Base-by-base conservation (phyloP, 805 yeast genomes). In the Cyberlindnera euphorbiiphila region DNA sequence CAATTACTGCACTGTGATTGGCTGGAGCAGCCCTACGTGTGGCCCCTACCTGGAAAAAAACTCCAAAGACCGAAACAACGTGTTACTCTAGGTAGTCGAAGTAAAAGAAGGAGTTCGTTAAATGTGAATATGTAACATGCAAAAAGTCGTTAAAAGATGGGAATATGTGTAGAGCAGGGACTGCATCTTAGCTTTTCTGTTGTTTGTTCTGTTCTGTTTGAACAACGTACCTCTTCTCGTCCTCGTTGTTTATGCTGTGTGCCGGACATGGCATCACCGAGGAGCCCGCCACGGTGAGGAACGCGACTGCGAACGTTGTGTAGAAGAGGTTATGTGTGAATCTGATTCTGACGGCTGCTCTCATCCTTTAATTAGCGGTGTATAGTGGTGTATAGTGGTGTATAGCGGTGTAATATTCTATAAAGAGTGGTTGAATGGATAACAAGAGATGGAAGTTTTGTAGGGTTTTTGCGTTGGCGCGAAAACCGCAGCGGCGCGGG, bases 271-370 rank as follows among this genome's bases (percentile, higher is more conserved):
- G 72, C 31, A 66, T 49, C 21, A 61, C 54, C 5, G 71, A 61
- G n/a, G 68, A 58, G 20, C 65, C 49, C 2, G 70, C 69, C 11
- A 67, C 72, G 3, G 69, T 63, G 16, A 63, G 53, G 32, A 77
- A 74, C 30, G 81, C 77, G n/a, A 76, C 71, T 9, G 80, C 76
- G 50, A 77, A 77, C 6, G 85, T 76, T 18, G 81, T 70, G 41
- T 72, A 62, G 60, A 76, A 78, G 42, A 78, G 51, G 32, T 72
- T 71, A 45, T 71, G 66, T 9, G 80, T 73, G 37, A 76, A 60
- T 49, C 62, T 66, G 49, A 67, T 71, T 54, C 80, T 69, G 28
- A 72, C 73, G 5, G 76, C 66, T 5, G 80, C 78, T 62, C 67
- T 72, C 63, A 74, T 67, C 29, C 17, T 50, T 9, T 20, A 13